Evolutionary conservation across 768 basidiomycete species (phyloP).

Genomic region (Sarcodon aspratus): DNA sequence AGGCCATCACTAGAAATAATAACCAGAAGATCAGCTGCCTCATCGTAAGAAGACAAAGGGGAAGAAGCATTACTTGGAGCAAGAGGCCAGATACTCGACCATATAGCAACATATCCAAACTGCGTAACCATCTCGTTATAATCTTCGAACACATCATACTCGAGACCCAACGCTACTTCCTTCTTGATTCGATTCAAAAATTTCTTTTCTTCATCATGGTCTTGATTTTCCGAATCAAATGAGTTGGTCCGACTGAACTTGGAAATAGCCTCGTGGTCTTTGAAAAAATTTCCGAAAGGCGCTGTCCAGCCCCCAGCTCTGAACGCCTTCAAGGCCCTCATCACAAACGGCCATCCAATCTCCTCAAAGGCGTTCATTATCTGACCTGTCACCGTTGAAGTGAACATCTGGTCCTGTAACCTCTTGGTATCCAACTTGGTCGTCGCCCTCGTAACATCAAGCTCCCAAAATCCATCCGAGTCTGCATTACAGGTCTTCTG

Average conservation of each 20-base stretch:
- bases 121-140: constrained; percentile 97
- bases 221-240: background rate
- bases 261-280: no score
- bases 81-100: constrained; percentile 92
- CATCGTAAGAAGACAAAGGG: background rate
- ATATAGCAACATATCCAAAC: constrained; percentile 87
- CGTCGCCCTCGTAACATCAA: constrained; percentile 35
- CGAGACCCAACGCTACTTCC: constrained; percentile 62
- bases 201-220: constrained; percentile 50
- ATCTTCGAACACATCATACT: constrained; percentile 75
- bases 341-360: constrained; percentile 69
- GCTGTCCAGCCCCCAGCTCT: constrained; percentile 12
- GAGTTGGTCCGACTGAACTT: no score
- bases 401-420: constrained; percentile 87
- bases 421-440: constrained; percentile 59
- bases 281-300: no score
- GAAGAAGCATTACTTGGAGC: constrained; percentile 47
- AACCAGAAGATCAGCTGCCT: background rate
- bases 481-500: background rate
- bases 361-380: constrained; percentile 69
- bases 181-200: constrained; percentile 71
- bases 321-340: constrained; percentile 44
- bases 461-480: constrained; percentile 33
- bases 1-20: constrained; percentile 50
- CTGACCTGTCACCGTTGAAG: constrained; percentile 85